phyloP scores from a whole-genome alignment of 2,329 filamentous ascomycete species.

The Colletotrichum sp. region DNA sequence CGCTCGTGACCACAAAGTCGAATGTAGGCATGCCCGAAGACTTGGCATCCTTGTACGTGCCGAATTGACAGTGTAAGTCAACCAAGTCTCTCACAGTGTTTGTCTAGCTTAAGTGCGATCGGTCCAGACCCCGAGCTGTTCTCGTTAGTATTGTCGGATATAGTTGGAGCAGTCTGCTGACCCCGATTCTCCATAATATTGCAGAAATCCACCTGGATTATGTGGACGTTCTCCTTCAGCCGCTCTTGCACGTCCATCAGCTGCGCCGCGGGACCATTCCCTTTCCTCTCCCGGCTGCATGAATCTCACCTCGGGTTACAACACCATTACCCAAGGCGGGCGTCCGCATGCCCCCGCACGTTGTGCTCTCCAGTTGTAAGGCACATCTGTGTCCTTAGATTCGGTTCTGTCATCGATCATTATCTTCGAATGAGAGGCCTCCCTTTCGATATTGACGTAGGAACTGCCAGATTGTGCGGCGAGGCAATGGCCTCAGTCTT shows the following conservation, averaged over 20 bases:
- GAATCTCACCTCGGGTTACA: background rate
- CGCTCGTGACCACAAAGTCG: background rate
- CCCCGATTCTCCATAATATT: background rate
- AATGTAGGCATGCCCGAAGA: slow-evolving; percentile 7
- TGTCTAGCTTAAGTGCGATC: background rate
- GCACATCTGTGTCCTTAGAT: background rate
- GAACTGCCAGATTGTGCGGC: background rate
- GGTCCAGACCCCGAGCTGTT: background rate
- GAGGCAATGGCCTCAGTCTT: background rate
- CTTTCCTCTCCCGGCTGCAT: background rate
- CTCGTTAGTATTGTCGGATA: background rate
- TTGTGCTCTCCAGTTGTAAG: background rate
- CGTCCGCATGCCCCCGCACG: background rate
- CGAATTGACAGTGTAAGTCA: background rate
- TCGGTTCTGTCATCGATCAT: background rate
- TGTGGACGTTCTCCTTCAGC: background rate
- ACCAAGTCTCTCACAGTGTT: slow-evolving; percentile 6
- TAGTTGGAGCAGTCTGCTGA: slow-evolving; percentile 9
- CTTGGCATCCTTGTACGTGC: background rate
- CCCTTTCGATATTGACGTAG: slow-evolving; percentile 7
- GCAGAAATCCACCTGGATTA: background rate
- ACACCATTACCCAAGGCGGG: background rate
- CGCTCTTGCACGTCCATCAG: background rate
- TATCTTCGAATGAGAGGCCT: background rate
- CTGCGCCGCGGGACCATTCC: background rate